These are phyloP conservation scores for Aureobasidium musti DNA, from an alignment of 2,329 filamentous ascomycete species.

Conservation along the genomic window DNA sequence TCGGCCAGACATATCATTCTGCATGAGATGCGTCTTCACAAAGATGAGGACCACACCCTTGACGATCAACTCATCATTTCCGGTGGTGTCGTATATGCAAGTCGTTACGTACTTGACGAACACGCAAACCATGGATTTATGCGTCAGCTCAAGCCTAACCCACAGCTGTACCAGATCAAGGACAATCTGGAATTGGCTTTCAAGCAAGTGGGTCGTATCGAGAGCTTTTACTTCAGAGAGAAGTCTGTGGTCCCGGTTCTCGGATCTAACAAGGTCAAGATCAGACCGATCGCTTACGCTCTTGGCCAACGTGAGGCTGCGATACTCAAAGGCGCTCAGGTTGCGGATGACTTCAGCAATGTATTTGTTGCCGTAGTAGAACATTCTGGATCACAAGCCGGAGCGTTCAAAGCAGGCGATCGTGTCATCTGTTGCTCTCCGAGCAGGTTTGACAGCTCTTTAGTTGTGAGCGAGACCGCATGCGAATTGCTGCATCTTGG, in stretches of 20 bases:
- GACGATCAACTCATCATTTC: not conserved
- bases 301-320: not conserved
- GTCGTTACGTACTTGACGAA: not conserved
- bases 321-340: not conserved
- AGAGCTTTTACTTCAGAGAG: not conserved
- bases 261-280: not conserved
- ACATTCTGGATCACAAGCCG: not conserved
- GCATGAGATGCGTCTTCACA: not conserved
- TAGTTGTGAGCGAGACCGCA: not conserved
- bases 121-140: not conserved
- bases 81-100: not conserved
- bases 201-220: not conserved
- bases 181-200: not conserved
- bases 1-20: not conserved
- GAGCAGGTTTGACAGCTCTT: not conserved
- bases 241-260: not conserved
- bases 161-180: not conserved
- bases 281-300: not conserved
- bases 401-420: not conserved
- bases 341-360: not conserved
- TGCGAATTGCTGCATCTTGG: not conserved
- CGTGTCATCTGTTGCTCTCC: not conserved
- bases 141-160: not conserved
- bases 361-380: not conserved
- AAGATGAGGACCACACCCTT: not conserved